A percentile compares a stretch with the other conserved stretches of the same genome.
phyloP scores from a whole-genome alignment of 2,329 filamentous ascomycete genomes.

The Ceratocystis ficicola region DNA sequence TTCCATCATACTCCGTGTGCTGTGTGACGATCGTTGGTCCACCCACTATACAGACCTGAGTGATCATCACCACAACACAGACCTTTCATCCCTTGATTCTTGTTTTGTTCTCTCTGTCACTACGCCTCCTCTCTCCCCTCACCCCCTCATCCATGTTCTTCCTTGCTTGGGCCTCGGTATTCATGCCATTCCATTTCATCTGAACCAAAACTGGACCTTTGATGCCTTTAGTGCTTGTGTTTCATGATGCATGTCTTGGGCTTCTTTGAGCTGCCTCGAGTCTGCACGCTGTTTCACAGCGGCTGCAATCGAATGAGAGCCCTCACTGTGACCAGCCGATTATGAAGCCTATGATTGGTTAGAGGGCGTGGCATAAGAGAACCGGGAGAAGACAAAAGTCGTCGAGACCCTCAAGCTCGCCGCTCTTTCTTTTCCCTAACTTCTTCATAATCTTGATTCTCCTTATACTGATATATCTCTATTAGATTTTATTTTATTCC shows the following conservation, averaged over 20 bases:
- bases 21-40: background rate
- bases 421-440: background rate
- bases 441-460: background rate
- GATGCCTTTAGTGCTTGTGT: conserved; percentile 1
- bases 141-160: too few relatives aligned
- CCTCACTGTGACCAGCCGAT: background rate
- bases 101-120: background rate
- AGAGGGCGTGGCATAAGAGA: background rate
- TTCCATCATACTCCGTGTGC: background rate
- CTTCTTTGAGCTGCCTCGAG: background rate
- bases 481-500: background rate
- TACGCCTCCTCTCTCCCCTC: background rate
- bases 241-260: background rate
- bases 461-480: background rate
- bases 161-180: background rate
- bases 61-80: background rate
- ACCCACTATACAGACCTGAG: background rate
- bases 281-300: background rate
- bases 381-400: background rate
- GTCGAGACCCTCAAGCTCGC: background rate
- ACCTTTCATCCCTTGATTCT: background rate
- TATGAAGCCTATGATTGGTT: background rate
- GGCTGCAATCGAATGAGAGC: background rate
- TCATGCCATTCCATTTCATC: conserved; percentile 6
- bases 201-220: background rate